Evolutionary conservation across 495 filamentous ascomycete genomes (phyloP).

Genomic region (Staphylotrichum longicolle): DNA sequence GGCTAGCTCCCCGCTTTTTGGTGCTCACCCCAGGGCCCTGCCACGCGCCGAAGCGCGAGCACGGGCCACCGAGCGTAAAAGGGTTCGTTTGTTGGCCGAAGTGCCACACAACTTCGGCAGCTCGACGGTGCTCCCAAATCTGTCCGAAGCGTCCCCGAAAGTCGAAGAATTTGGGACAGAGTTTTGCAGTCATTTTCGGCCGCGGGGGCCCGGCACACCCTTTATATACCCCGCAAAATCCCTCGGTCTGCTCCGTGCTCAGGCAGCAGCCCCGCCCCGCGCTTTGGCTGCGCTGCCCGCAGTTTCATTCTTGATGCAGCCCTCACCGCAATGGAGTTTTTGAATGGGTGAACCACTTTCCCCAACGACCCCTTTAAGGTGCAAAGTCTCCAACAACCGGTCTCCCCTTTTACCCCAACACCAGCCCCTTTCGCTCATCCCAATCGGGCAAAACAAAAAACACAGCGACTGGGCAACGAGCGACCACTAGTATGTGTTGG

Average conservation of each 20-base stretch:
- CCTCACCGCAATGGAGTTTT: background rate
- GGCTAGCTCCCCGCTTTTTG: background rate
- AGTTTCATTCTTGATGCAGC: background rate
- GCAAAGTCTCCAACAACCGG: background rate
- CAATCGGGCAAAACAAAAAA: constrained; percentile 11
- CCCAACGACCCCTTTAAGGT: background rate
- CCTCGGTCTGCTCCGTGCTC: background rate
- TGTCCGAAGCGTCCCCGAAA: background rate
- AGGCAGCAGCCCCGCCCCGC: constrained; percentile 17
- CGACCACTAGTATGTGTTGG: background rate
- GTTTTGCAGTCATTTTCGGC: constrained; percentile 3
- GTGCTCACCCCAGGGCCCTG: background rate
- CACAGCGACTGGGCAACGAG: constrained; percentile 1
- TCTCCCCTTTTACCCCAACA: background rate
- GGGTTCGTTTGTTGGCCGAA: background rate
- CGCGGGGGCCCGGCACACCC: background rate
- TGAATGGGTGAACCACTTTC: background rate
- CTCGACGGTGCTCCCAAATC: background rate
- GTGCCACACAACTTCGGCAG: background rate
- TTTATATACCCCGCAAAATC: constrained; percentile 21
- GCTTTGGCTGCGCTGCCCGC: background rate
- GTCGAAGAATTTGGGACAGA: constrained; percentile 10
- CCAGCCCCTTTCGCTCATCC: background rate
- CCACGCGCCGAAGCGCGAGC: constrained; percentile 15
- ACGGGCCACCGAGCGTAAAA: constrained; percentile 6